Base-by-base conservation (phyloP, 352 stramenopile genomes). In the Globisporangium splendens region DNA sequence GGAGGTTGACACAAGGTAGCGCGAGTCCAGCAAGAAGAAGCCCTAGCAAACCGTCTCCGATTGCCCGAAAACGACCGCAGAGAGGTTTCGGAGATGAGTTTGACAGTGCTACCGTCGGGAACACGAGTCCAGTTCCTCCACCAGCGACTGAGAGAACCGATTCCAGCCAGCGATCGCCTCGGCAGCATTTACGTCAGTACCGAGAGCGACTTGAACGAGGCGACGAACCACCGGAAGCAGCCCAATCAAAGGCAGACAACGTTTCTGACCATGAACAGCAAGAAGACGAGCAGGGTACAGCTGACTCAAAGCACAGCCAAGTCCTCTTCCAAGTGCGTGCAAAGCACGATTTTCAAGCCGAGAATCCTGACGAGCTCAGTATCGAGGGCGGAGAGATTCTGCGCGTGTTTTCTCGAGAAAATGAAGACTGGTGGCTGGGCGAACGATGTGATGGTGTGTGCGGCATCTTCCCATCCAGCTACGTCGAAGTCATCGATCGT, bases 361-460 rank as follows among this genome's bases (percentile, higher is more conserved):
- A 83, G 50, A 79, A 76, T 24, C 20, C 60, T 2, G 78, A 88
- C 35, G 78, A 89, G 43, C 63, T 91, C 38, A 79, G 58, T 55
- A 56, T 91, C 4, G 66, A 62, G 18, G 61, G 56, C 17, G 76
- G 73, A 7, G 80, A 91, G 44, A 60, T 91, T 14, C 55, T 91
- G 33, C 77, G 76, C 14, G 66, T 89, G 39, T 50, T 89, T 12
- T 75, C 75, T 3, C 75, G 79, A 43, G 60, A 68, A 38, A 71
- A 62, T 24, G 65, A 57, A 15, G 78, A 88, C 24, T 89, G 80
- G 80, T 88, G 80, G 80, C 18, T 73, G 1, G 80, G 78, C 1
- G 80, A 91, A 55, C 73, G 60, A 15, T 91, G 80, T 48, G 76
- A 89, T 52, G 80, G 78, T 21, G 72, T 65, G 17, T 65, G 75